A percentile compares a stretch with the other conserved stretches of the same genome.
These are phyloP conservation scores for Ogataea parapolymorpha DNA, from an alignment of 805 yeast genomes.

Conservation along the genomic window DNA sequence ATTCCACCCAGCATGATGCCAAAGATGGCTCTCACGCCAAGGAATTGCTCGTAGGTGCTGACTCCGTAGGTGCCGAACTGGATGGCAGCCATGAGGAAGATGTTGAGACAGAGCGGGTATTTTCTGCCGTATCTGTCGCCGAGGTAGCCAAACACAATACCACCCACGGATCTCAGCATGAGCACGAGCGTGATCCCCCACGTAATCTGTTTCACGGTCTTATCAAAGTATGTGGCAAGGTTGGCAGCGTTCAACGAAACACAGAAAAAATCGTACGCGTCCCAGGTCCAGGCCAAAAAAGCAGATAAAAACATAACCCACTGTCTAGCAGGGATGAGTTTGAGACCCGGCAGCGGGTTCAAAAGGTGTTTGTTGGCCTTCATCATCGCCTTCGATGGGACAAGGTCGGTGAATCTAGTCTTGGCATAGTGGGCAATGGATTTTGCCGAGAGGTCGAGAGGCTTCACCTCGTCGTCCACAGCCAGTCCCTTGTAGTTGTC, in stretches of 20 bases:
- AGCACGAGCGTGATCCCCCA: conserved; percentile 69
- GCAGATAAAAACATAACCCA: conserved; percentile 57
- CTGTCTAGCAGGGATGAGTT: conserved; percentile 45
- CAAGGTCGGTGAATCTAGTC: conserved; percentile 48
- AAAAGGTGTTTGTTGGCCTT: conserved; percentile 38
- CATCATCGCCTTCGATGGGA: conserved; percentile 42
- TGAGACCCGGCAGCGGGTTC: conserved; percentile 63
- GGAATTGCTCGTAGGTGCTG: conserved; percentile 50
- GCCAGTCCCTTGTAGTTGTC: conserved; percentile 4
- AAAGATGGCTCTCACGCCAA: conserved; percentile 60
- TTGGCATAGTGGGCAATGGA: conserved; percentile 35
- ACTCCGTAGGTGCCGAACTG: conserved; percentile 67
- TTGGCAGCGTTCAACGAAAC: conserved; percentile 49
- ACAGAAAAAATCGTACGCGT: conserved; percentile 61
- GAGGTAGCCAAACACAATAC: conserved; percentile 54
- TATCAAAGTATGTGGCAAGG: conserved; percentile 45
- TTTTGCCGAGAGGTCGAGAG: conserved; percentile 20
- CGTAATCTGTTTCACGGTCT: conserved; percentile 48
- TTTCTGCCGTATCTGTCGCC: conserved; percentile 63
- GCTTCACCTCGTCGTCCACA: conserved; percentile 23
- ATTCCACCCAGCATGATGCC: conserved; percentile 60
- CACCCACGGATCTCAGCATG: conserved; percentile 68
- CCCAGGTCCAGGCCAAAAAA: conserved; percentile 61
- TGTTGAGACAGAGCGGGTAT: conserved; percentile 50
- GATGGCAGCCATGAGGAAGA: conserved; percentile 44